Evolutionary conservation across 2,329 filamentous ascomycete genomes (phyloP).

Genomic region (Fusarium brachygibbosum): DNA sequence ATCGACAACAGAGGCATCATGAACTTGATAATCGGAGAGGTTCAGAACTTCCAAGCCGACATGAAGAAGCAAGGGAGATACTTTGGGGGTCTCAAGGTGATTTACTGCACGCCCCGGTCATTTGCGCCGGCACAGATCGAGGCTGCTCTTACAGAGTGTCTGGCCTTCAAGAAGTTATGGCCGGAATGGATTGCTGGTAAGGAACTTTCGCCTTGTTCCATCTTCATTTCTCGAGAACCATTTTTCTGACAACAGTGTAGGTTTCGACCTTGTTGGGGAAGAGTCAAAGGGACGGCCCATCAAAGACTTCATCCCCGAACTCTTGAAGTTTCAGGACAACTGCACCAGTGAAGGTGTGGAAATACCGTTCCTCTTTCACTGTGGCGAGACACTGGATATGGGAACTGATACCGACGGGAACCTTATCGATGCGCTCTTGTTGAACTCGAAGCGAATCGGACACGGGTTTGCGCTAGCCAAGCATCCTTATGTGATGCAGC

Average conservation of each 20-base stretch:
- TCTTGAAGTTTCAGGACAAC: constrained; percentile 67
- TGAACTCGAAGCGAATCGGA: constrained; percentile 77
- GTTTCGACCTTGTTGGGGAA: constrained; percentile 79
- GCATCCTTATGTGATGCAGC: constrained; percentile 74
- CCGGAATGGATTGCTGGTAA: constrained; percentile 73
- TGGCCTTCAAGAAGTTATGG: constrained; percentile 69
- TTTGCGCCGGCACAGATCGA: constrained; percentile 64
- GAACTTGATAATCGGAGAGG: constrained; percentile 69
- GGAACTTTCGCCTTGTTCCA: constrained; percentile 31
- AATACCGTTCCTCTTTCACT: constrained; percentile 82
- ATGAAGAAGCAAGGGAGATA: constrained; percentile 51
- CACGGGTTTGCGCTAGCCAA: constrained; percentile 79
- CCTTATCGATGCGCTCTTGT: constrained; percentile 74
- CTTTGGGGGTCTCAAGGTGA: constrained; percentile 77
- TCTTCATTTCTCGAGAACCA: no score
- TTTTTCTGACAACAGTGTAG: constrained; percentile 51
- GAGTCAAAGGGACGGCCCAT: constrained; percentile 73
- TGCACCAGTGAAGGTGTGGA: constrained; percentile 64
- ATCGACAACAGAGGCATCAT: constrained; percentile 72
- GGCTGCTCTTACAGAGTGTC: constrained; percentile 70
- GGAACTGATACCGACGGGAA: constrained; percentile 76
- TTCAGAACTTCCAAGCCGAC: constrained; percentile 61
- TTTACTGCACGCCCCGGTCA: constrained; percentile 77
- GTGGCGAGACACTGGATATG: constrained; percentile 78
- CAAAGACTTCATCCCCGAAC: constrained; percentile 65